These are phyloP conservation scores for Linanthus parryae DNA, from an alignment of 148 eudicot species.

Conservation along the genomic window DNA sequence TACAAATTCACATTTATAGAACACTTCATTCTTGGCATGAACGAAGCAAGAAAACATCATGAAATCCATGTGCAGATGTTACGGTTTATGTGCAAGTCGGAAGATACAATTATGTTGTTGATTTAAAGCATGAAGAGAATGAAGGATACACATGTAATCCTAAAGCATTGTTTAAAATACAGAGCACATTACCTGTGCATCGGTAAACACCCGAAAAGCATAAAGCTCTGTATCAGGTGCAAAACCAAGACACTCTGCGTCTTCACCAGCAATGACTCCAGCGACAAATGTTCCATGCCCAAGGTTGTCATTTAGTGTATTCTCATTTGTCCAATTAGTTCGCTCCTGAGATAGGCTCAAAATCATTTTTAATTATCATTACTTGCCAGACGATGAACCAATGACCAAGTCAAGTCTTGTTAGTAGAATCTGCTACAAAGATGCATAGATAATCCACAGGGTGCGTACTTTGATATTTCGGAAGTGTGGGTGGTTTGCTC, in stretches of 20 bases:
- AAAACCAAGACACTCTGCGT: constrained; percentile 88
- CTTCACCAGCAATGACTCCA: constrained; percentile 93
- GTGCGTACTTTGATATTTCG: constrained; percentile 95
- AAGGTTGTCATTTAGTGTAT: constrained; percentile 90
- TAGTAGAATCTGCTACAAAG: no score
- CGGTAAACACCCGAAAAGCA: constrained; percentile 96
- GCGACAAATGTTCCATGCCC: constrained; percentile 99
- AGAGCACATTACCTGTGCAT: constrained; percentile 84
- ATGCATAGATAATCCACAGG: no score
- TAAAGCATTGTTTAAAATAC: no score
- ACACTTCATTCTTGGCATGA: no score
- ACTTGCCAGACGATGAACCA: no score
- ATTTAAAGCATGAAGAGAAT: background rate
- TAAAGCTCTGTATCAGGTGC: constrained; percentile 97
- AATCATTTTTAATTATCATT: no score
- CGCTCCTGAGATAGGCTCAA: constrained; percentile 60
- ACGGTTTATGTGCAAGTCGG: no score
- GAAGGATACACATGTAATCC: background rate
- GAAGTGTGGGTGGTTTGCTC: constrained; percentile 88
- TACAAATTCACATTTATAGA: no score
- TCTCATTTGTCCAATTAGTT: constrained; percentile 97
- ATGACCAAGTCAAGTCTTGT: no score
- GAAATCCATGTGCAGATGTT: no score
- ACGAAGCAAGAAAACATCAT: no score
- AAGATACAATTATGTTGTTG: no score